phyloP scores from a whole-genome alignment of 805 yeast genomes.

The Saccharomycopsis guyanensis region DNA sequence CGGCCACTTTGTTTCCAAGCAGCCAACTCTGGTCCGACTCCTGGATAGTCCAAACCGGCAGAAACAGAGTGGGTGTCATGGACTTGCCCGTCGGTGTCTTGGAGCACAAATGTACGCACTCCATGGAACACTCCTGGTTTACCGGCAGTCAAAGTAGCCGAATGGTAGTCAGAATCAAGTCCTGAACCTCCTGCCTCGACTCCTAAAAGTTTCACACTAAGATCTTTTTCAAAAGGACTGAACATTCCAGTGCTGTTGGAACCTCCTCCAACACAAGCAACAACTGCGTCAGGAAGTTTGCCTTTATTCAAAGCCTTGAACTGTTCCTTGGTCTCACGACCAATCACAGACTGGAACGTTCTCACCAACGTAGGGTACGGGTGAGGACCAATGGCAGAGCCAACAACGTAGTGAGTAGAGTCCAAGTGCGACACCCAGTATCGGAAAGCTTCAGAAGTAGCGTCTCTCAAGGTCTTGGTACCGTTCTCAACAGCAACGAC shows the following conservation, averaged over 20 bases:
- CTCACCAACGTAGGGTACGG: conserved; percentile 98
- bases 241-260: conserved; percentile 95
- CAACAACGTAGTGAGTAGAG: conserved; percentile 90
- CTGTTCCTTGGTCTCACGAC: conserved; percentile 89
- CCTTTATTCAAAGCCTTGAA: conserved; percentile 73
- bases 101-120: conserved; percentile 88
- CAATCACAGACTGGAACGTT: conserved; percentile 97
- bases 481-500: conserved; percentile 93
- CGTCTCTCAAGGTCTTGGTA: conserved; percentile 93
- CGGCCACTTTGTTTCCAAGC: conserved; percentile 93
- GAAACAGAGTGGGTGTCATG: conserved; percentile 97
- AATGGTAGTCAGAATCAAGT: conserved; percentile 76
- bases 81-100: conserved; percentile 89
- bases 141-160: conserved; percentile 95
- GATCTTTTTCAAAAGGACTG: conserved; percentile 83
- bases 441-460: conserved; percentile 95
- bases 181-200: conserved; percentile 99
- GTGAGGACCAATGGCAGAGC: conserved; percentile 98
- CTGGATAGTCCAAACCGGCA: conserved; percentile 98
- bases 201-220: conserved; percentile 74
- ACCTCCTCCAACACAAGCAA: conserved; percentile 99
- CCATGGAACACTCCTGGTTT: conserved; percentile 98
- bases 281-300: conserved; percentile 83
- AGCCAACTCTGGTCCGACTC: conserved; percentile 98
- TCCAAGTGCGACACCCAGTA: conserved; percentile 86